Percentiles rank a stretch among this genome's conserved stretches.
Evolutionary conservation across 352 stramenopile genomes (phyloP).

Genomic region (Globisporangium orthogonon): DNA sequence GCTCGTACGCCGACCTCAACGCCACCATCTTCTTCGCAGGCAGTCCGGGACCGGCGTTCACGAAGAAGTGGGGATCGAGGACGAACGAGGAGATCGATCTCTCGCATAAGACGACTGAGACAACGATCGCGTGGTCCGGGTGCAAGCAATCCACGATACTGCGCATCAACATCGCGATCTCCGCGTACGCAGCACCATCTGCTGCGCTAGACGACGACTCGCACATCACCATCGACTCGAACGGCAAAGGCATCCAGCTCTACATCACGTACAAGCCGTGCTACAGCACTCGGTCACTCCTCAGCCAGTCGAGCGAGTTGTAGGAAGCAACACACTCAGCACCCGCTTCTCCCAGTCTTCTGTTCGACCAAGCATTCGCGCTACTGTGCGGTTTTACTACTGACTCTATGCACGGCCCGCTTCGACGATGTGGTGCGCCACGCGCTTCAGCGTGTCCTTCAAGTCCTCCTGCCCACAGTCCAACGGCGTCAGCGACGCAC

Average conservation of each 20-base stretch:
- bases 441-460: slow-evolving; percentile 41
- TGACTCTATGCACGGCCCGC: not conserved
- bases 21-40: slow-evolving; percentile 25
- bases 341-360: no score
- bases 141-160: slow-evolving; percentile 21
- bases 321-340: no score
- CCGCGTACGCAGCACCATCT: slow-evolving; percentile 6
- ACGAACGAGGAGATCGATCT: slow-evolving; percentile 17
- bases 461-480: slow-evolving; percentile 26
- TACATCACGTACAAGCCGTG: slow-evolving; percentile 21
- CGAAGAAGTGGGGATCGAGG: slow-evolving; percentile 8
- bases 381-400: not conserved
- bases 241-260: slow-evolving; percentile 22
- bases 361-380: not conserved
- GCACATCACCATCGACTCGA: slow-evolving; percentile 22
- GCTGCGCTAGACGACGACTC: not conserved
- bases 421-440: slow-evolving; percentile 27
- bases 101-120: slow-evolving; percentile 16
- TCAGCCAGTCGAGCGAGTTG: not conserved
- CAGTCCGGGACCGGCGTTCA: slow-evolving; percentile 12
- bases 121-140: slow-evolving; percentile 18
- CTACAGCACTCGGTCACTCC: not conserved
- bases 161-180: slow-evolving; percentile 26
- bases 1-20: slow-evolving; percentile 17
- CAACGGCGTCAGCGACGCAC: not conserved